Evolutionary conservation across 2,329 filamentous ascomycete species (phyloP), one percentile per base, ranked within the genome.

Genomic region (Diaporthe sp.): DNA sequence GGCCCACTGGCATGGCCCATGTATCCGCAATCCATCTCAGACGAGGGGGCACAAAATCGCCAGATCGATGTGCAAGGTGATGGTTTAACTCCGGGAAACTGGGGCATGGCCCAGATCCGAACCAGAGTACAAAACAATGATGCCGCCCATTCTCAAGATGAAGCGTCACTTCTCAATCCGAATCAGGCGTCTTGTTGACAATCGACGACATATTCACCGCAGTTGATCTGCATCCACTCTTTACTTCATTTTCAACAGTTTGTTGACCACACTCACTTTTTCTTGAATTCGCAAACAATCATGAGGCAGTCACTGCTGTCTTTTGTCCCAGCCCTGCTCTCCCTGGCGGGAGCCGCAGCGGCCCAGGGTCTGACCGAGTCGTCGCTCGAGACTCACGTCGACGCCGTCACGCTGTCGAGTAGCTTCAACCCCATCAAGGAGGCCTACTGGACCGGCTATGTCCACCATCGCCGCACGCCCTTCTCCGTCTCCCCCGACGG

Each of bases 401-500:
- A 89, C 75, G 84, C 84, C 66, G 79, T 90, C 67, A 82, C 85
- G 40, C 84, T 92, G n/a, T 83, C 85, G 38, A 82, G 82, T 76
- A 82, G 84, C 45, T 91, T 91, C 82, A 87, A 89, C 78, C 89
- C 90, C 8, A 84, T 92, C 77, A 89, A 90, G 80, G 85, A 85
- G 25, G 86, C 89, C 12, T 92, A 92, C 85, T 92, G 90, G 90
- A 92, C 90, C 19, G 86, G 85, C 28, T 86, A 88, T 60, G 89
- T 89, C 58, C 90, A 92, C 77, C 90, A 92, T 80, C 88, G 90
- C 60, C 87, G 90, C 69, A 92, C 90, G 17, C 90, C 90, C 8
- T 92, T 92, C 76, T 86, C 90, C n/a, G 84, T 91, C 42, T 91
- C 90, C 1, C 89, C 90, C 2, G 86, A 91, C 79, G 89, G 89